Base-by-base conservation (phyloP, 257 asterid genomes). In the Echium plantagineum region DNA sequence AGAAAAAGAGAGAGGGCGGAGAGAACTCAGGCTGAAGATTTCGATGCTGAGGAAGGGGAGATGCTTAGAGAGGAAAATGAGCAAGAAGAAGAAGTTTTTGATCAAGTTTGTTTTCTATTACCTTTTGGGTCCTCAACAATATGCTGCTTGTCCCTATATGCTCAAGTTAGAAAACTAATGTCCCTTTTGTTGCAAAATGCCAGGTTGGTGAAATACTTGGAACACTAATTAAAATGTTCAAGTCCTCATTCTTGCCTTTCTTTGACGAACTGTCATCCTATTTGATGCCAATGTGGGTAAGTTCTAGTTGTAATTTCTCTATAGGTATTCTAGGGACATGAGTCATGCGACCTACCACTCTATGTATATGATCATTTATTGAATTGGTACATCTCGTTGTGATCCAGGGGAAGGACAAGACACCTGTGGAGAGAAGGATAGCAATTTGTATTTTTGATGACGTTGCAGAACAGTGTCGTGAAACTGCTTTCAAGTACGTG, bases 381-480 rank as follows among this genome's bases (percentile, higher is more conserved):
- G 55, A 31, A 58, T 58, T 53, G 24, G 64, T 24, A 52, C 21
- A 7, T 28, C 4, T 46, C 22, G 62, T 56, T 62, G 63, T 63
- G 66, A 21, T 73, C 69, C 80, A 93, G 98, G 98, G 96, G 13
- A 93, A 93, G 78, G 98, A 89, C 68, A 89, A 83, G 78, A 84
- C 97, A 67, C 75, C 94, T 51, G 98, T 89, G 72, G 98, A 93
- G 81, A 84, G 98, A 78, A 84, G 98, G 71, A 93, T 93, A 62
- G 97, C 97, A 16, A 89, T 93, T 67, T 93, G 98, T 75, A 93
- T 93, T 54, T 93, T 93, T 75, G 98, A 93, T 80, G 98, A 93
- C 76, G 94, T 93, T 52, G 97, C 98, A 15, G 98, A 93, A 78
- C 98, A 93, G 72, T 93, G 98, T 60, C 87, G 71, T 67, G 98